Evolutionary conservation across 2,329 filamentous ascomycete species (phyloP).

Genomic region (Cladosporium sp.): DNA sequence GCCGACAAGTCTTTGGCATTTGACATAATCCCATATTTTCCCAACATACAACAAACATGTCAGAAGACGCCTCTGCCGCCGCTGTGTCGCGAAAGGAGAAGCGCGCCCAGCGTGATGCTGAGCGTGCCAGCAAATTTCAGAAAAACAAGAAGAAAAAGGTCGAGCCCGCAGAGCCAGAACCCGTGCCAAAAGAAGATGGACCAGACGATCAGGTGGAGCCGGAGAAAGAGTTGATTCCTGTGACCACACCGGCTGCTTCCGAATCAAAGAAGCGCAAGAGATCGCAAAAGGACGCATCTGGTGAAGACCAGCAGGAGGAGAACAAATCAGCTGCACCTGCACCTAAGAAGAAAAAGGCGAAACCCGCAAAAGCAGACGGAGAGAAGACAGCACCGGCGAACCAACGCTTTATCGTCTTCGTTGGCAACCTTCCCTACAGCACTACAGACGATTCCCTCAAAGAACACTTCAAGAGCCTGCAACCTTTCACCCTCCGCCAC

Average conservation of each 20-base stretch:
- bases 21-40: not conserved
- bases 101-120: conserved; percentile 33
- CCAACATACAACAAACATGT: conserved; percentile 17
- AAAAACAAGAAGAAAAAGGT: conserved; percentile 27
- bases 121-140: conserved; percentile 31
- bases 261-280: conserved; percentile 25
- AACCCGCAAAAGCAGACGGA: conserved; percentile 10
- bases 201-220: conserved; percentile 20
- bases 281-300: conserved; percentile 14
- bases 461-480: conserved; percentile 73
- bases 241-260: conserved; percentile 11
- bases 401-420: conserved; percentile 69
- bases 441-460: conserved; percentile 67
- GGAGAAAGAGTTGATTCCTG: conserved; percentile 16
- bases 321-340: not conserved
- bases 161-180: conserved; percentile 18
- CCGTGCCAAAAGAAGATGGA: conserved; percentile 19
- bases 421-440: conserved; percentile 84
- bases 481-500: conserved; percentile 67
- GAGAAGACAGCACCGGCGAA: conserved; percentile 11
- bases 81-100: conserved; percentile 30
- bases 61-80: conserved; percentile 21
- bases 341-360: conserved; percentile 14
- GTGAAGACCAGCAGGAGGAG: not conserved
- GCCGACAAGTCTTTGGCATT: not conserved